Evolutionary conservation across 176 grass and related monocot genomes (phyloP).

Genomic region (Oryza rufipogon): DNA sequence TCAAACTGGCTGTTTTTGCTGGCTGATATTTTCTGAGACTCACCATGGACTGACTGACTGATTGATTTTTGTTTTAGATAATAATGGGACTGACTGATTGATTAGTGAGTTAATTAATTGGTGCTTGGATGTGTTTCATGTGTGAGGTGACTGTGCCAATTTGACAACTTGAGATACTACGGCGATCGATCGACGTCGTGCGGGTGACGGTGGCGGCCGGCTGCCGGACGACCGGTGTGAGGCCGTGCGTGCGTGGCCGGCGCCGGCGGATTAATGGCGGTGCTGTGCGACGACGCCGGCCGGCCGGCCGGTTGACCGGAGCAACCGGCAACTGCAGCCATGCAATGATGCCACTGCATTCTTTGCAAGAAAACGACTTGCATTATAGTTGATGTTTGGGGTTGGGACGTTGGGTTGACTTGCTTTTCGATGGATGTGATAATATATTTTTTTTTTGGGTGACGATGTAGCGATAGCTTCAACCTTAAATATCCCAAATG

Average conservation of each 20-base stretch:
- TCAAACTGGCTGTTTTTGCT: neutral
- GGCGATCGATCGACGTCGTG: neutral
- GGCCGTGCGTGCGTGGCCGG: constrained; percentile 38
- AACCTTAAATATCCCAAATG: neutral
- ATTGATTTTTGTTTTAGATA: too few species aligned
- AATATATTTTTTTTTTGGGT: neutral
- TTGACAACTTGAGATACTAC: neutral
- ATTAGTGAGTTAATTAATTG: neutral
- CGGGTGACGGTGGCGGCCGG: neutral
- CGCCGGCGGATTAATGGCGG: constrained; percentile 41
- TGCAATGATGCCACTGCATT: neutral
- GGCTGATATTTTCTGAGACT: neutral
- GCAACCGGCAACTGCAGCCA: neutral
- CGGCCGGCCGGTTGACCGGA: constrained; percentile 35
- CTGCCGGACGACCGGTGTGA: constrained; percentile 13
- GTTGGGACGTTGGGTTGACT: neutral
- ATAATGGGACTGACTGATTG: neutral
- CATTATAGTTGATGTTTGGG: neutral
- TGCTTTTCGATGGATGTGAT: neutral
- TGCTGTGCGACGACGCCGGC: constrained; percentile 17
- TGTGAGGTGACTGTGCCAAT: neutral
- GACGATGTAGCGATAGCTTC: neutral
- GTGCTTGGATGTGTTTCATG: neutral
- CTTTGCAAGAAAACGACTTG: neutral
- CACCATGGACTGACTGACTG: neutral